A percentile compares a stretch with the other conserved stretches of the same genome.
These are phyloP conservation scores for Cytospora schulzeri DNA, from an alignment of 2,329 filamentous ascomycete genomes.

Conservation along the genomic window DNA sequence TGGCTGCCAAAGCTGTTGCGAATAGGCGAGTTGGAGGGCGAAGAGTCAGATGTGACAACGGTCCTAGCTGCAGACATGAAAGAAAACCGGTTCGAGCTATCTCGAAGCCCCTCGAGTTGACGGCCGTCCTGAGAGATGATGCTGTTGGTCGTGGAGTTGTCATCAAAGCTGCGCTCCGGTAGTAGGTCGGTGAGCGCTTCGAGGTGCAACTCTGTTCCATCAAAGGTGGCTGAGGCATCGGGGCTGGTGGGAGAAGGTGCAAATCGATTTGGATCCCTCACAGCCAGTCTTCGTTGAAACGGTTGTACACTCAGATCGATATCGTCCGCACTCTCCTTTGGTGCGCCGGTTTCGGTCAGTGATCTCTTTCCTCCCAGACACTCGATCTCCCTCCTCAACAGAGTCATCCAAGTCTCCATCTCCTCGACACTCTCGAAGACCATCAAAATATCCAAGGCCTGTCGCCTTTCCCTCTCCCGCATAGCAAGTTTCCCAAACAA, in stretches of 20 bases:
- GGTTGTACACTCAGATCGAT: constrained; percentile 41
- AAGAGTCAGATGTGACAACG: constrained; percentile 61
- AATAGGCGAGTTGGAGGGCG: constrained; percentile 58
- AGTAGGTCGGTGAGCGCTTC: constrained; percentile 35
- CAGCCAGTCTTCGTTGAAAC: constrained; percentile 51
- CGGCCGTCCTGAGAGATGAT: constrained; percentile 60
- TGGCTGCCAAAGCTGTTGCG: constrained; percentile 52
- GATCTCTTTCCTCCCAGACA: constrained; percentile 67
- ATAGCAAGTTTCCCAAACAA: constrained; percentile 67
- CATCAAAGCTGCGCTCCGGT: constrained; percentile 51
- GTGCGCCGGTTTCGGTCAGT: constrained; percentile 60
- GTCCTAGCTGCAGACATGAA: constrained; percentile 64
- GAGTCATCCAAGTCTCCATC: constrained; percentile 75
- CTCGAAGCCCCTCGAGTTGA: constrained; percentile 59
- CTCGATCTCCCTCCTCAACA: constrained; percentile 71
- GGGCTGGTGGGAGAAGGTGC: constrained; percentile 41
- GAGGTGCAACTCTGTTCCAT: constrained; percentile 34
- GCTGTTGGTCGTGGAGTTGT: constrained; percentile 60
- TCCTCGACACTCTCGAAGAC: constrained; percentile 73
- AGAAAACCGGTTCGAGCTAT: constrained; percentile 59
- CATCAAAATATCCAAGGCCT: constrained; percentile 67
- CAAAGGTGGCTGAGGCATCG: constrained; percentile 27
- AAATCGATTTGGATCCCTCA: constrained; percentile 51
- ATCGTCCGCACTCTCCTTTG: constrained; percentile 45
- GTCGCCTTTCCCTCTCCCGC: constrained; percentile 57